Percentiles rank a stretch among this genome's conserved stretches.
phyloP scores from a whole-genome alignment of 78 protist genomes.

The Emiliania huxleyi region DNA sequence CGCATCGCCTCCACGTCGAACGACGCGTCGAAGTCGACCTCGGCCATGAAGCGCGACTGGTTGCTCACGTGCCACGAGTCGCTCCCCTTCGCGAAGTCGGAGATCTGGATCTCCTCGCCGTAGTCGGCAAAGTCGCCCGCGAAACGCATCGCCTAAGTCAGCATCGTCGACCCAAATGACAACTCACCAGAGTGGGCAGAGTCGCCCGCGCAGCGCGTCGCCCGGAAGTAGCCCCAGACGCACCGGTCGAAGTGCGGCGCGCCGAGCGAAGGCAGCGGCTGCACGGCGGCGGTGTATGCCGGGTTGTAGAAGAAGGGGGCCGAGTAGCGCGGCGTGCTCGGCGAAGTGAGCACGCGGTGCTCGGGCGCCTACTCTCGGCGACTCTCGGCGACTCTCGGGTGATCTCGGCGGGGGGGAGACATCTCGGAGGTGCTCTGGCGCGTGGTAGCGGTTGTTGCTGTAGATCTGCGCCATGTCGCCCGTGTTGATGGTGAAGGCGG shows the following conservation, averaged over 20 bases:
- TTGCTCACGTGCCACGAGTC: background rate
- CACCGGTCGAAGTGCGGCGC: background rate
- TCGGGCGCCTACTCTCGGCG: too few species aligned
- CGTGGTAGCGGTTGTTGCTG: background rate
- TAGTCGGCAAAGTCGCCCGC: slow-evolving; percentile 34
- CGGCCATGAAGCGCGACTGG: background rate
- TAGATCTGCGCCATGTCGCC: slow-evolving; percentile 44
- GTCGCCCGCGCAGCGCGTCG: background rate
- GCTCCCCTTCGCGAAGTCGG: background rate
- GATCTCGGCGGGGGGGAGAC: too few species aligned
- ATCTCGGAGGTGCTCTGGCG: slow-evolving; percentile 21
- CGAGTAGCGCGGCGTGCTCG: background rate
- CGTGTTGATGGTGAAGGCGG: slow-evolving; percentile 32
- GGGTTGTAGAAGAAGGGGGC: slow-evolving; percentile 36
- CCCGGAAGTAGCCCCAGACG: slow-evolving; percentile 11
- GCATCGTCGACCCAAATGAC: too few species aligned
- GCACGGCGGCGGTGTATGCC: background rate
- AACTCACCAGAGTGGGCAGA: too few species aligned
- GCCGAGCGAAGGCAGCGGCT: background rate
- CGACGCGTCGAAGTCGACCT: background rate
- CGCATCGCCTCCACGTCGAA: background rate
- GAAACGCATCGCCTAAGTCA: background rate
- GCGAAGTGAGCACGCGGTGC: background rate
- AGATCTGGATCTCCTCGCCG: slow-evolving; percentile 4
- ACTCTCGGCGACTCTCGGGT: too few species aligned